Percentiles rank a stretch among this genome's conserved stretches.
These are phyloP conservation scores for Epithele typhae DNA, from an alignment of 768 basidiomycete genomes.

Conservation along the genomic window DNA sequence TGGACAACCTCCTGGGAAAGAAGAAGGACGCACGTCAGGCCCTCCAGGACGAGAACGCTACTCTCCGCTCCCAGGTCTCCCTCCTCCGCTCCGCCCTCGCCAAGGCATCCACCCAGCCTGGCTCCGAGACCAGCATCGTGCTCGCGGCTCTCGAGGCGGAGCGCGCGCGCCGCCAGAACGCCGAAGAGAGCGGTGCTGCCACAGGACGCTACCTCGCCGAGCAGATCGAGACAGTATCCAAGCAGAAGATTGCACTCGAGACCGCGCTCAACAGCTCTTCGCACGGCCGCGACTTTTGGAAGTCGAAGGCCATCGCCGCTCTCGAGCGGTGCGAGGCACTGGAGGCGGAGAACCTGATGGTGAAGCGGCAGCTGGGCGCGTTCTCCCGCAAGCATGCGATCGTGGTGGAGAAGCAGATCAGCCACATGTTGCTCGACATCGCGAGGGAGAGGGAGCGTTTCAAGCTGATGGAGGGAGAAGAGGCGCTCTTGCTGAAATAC, in stretches of 20 bases:
- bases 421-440: conserved; percentile 10
- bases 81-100: conserved; percentile 3
- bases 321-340: conserved; percentile 19
- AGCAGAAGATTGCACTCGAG: conserved; percentile 2
- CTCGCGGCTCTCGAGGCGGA: conserved; percentile 7
- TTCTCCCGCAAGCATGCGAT: conserved; percentile 14
- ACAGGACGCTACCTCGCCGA: conserved; percentile 11
- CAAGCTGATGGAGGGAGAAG: conserved; percentile 3
- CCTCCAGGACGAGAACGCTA: conserved; percentile 5
- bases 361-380: conserved; percentile 16
- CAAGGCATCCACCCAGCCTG: neutral
- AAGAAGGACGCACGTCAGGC: conserved; percentile 4
- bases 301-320: conserved; percentile 16
- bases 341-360: conserved; percentile 19
- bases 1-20: conserved; percentile 6
- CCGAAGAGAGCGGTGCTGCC: conserved; percentile 5
- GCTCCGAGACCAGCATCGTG: neutral
- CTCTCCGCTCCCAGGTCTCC: conserved; percentile 7
- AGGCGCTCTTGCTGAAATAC: neutral
- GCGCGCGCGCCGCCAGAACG: conserved; percentile 3
- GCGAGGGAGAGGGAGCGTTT: conserved; percentile 8
- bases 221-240: conserved; percentile 6
- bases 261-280: conserved; percentile 10
- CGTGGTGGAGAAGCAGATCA: conserved; percentile 16
- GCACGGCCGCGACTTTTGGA: conserved; percentile 14